Base-by-base conservation (phyloP, 2,329 filamentous ascomycete genomes). In the Mariannaea elegans region DNA sequence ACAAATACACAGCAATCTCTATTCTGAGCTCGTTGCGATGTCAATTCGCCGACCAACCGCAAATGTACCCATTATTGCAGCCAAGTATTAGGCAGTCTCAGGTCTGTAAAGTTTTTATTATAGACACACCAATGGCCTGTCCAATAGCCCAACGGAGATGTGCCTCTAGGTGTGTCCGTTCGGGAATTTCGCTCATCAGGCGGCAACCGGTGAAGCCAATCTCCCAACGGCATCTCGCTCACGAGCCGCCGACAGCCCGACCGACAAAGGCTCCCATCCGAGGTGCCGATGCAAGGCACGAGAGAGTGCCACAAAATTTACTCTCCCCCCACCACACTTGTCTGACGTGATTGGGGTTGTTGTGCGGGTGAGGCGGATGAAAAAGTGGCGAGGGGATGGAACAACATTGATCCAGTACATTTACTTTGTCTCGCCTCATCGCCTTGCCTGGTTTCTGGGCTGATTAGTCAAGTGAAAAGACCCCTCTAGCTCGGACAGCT, bases 161-260 rank as follows among this genome's bases (percentile, higher is more conserved):
- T n/a, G n/a, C 27, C 27, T 31, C 7, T 31, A 31, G 12, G 27
- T 12, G 7, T 31, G 27, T 31, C 12, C 27, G 27, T 12, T 31
- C 27, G 27, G 27, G 12, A 7, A 31, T 7, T 31, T 31, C 27
- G 27, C 27, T 31, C 27, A n/a, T n/a, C n/a, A 6, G 46, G 12
- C 56, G 56, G 56, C 51, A 59, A 50, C 51, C 39, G 45, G n/a
- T n/a, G 36, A 29, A 44, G 34, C 14, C 24, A 27, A 19, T 54
- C n/a, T n/a, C 44, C n/a, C 34, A 29, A 12, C 39, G 42, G 36
- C 27, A 44, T 42, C 29, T 38, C 24, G 51, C 45, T 29, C 7
- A 21, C 7, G 19, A 21, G 45, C 56, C 56, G 51, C 56, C 56
- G 56, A 59, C 56, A 50, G 56, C 51, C 56, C 56, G 56, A 46